Evolutionary conservation across 2,329 filamentous ascomycete genomes (phyloP), one percentile per base, ranked within the genome.

Genomic region (Aspergillus proliferans): DNA sequence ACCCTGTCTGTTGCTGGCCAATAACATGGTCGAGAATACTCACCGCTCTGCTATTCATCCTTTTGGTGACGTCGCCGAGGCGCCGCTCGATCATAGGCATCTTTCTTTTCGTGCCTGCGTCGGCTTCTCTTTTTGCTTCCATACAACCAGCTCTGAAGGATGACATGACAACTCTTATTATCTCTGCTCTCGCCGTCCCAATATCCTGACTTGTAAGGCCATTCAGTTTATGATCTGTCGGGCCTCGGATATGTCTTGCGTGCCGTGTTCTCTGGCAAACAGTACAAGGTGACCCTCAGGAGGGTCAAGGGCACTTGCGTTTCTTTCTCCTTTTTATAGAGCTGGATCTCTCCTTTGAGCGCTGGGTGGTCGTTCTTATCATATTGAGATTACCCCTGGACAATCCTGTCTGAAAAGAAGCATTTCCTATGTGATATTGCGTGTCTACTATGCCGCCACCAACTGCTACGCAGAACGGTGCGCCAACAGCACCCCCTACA

Each of bases 211-310:
- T 39, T 9, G 3, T 19, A n/a, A 34, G 14, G 10, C 19, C 28
- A 44, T 47, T 48, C 46, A 49, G 22, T 19, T 19, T 30, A 30
- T 30, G 26, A 30, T 12, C 26, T 12, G 4, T 12, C 26, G 4
- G 10, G 26, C 39, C 52, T 47, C 49, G 59, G 59, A 61, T 53
- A 66, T 66, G 63, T 58, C 50, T 57, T 50, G 46, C 50, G 57
- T 52, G 7, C 47, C 52, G 58, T 51, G 47, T 52, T 47, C 43
- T 46, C 48, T 60, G 49, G 56, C 51, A 46, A 50, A 54, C 50
- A 48, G 53, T 56, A 54, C 52, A 45, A 54, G 51, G 60, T 53
- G 57, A 59, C 57, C 51, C 54, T 30, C 57, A 55, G 56, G 58
- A 60, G 58, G 58, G 58, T 58, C 55, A 54, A 55, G 53, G 47